These are phyloP conservation scores for Kokia cookei DNA, from an alignment of 441 rosid genomes.

Conservation along the genomic window DNA sequence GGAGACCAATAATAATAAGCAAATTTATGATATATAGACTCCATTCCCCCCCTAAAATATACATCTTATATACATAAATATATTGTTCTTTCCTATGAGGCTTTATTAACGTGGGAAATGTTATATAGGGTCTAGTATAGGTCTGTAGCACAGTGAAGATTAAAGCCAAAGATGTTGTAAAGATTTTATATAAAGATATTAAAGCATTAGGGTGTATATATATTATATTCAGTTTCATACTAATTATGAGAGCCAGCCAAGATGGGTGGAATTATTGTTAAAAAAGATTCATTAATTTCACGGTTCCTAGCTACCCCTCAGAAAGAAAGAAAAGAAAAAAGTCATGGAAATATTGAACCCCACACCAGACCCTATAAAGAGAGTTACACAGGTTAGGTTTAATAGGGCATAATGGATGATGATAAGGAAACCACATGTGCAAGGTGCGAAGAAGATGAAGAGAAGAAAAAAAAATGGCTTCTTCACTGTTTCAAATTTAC, in stretches of 20 bases:
- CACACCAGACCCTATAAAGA: constrained; percentile 31
- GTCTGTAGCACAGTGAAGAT: neutral
- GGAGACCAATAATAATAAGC: neutral
- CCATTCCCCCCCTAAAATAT: neutral
- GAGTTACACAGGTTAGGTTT: constrained; percentile 40
- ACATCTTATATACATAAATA: neutral
- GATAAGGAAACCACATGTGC: constrained; percentile 29
- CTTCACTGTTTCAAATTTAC: neutral
- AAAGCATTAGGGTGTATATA: neutral
- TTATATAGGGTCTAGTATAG: neutral
- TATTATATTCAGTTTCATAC: neutral
- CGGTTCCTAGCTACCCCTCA: constrained; percentile 2
- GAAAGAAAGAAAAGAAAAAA: neutral
- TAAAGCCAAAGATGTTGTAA: neutral
- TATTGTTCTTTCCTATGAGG: neutral
- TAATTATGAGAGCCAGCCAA: neutral
- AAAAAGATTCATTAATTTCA: constrained; percentile 15
- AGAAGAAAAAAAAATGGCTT: neutral
- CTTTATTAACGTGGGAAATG: neutral
- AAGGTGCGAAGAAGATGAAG: neutral
- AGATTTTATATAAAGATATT: neutral
- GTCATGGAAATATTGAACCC: constrained; percentile 26
- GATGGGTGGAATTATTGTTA: neutral
- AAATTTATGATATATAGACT: neutral
- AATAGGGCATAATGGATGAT: constrained; percentile 32